Evolutionary conservation across 805 yeast genomes (phyloP), one percentile per base, ranked within the genome.

Genomic region (Brettanomyces bruxellensis): DNA sequence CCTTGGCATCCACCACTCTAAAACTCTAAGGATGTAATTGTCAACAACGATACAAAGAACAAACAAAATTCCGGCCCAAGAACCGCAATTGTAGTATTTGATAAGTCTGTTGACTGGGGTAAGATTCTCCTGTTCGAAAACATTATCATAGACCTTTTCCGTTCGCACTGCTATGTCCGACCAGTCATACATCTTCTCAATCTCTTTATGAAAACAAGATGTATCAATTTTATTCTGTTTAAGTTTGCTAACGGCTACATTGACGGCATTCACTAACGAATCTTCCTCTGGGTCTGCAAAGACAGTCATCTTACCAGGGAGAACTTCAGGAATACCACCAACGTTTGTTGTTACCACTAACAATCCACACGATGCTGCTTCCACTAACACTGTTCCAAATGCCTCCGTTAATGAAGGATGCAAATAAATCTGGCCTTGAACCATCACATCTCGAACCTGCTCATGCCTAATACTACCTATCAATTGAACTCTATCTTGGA

Each of bases 381-480:
- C 99, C 0, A 93, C 96, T 9, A 93, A 67, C 0, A 88, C 98
- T 0, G 99, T 93, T 3, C 99, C 99, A 66, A 93, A 93, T 0
- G 98, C 99, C 61, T 93, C 99, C 0, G 98, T 93, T 38, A 93
- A 70, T 1, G 96, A 82, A 0, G 99, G 90, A 64, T 93, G 98
- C 28, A 93, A 65, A 60, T 90, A 93, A 9, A 93, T 91, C 56
- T 93, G 95, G 18, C 99, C 99, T 51, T 80, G 77, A 5, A 89
- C 80, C 95, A 93, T 87, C 11, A 91, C 86, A 54, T 90, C 88
- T 43, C 98, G 70, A 7, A 93, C 99, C 54, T 85, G 82, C 60
- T 93, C 98, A 61, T 93, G 99, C 38, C 84, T 78, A 0, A 93
- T 84, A 12, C 89, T 81, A 1, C 99, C 99, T 34, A 88, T 71